These are phyloP conservation scores for Ascomycota sp. DNA, from an alignment of 2,329 filamentous ascomycete genomes.

Conservation along the genomic window DNA sequence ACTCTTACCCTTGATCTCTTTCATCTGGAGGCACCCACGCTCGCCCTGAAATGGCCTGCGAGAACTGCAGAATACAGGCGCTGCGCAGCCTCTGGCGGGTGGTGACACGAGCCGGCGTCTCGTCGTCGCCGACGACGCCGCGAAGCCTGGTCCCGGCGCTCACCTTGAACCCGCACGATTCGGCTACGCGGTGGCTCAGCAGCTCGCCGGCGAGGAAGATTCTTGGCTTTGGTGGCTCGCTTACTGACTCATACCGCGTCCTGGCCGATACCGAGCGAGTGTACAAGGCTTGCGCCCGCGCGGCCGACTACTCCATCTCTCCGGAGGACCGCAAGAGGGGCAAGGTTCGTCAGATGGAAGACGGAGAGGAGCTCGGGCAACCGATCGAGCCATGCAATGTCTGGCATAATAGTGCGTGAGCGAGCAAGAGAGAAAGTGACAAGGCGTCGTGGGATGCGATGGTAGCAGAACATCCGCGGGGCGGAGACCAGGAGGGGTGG, in stretches of 20 bases:
- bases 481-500: too few relatives aligned
- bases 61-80: slow-evolving; percentile 25
- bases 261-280: slow-evolving; percentile 61
- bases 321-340: slow-evolving; percentile 43
- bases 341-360: slow-evolving; percentile 47
- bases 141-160: neutral
- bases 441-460: too few relatives aligned
- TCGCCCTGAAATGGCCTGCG: slow-evolving; percentile 22
- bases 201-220: slow-evolving; percentile 12
- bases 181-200: slow-evolving; percentile 15
- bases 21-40: too few relatives aligned
- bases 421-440: too few relatives aligned
- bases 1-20: too few relatives aligned
- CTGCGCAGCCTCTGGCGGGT: slow-evolving; percentile 18
- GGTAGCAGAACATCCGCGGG: too few relatives aligned
- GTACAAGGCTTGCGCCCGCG: slow-evolving; percentile 51
- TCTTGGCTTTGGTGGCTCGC: slow-evolving; percentile 13
- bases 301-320: slow-evolving; percentile 60
- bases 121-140: slow-evolving; percentile 1
- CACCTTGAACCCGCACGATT: slow-evolving; percentile 4
- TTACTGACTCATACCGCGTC: slow-evolving; percentile 43
- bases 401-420: slow-evolving; percentile 57
- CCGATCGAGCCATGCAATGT: slow-evolving; percentile 11
- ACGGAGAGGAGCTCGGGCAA: slow-evolving; percentile 62
- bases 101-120: slow-evolving; percentile 10